A percentile compares a stretch with the other conserved stretches of the same genome.
phyloP scores from a whole-genome alignment of 1,284 basidiomycete species.

The Trametes sp. region DNA sequence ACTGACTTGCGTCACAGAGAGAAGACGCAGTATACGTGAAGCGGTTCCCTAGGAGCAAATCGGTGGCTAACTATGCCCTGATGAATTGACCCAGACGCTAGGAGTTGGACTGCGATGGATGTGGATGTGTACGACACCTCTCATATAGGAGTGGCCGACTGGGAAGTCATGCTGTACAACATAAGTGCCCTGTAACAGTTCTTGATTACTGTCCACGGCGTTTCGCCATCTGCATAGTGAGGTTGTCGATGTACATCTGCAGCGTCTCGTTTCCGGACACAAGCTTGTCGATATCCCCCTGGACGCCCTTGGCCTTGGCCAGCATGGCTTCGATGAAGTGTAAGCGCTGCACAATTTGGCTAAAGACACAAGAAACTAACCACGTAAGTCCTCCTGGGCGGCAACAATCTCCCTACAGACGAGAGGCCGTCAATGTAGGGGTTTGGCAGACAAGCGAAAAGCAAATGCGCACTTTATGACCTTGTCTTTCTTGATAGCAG shows the following conservation, averaged over 20 bases:
- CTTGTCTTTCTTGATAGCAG: constrained; percentile 76
- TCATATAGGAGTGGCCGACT: not conserved
- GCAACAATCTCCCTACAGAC: constrained; percentile 69
- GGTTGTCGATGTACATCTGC: constrained; percentile 89
- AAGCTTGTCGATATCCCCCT: constrained; percentile 80
- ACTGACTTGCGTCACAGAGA: constrained; percentile 34
- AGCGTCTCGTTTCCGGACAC: constrained; percentile 80
- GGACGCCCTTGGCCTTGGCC: constrained; percentile 69
- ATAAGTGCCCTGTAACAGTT: not conserved
- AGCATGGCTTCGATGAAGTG: constrained; percentile 60
- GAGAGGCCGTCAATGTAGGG: constrained; percentile 1
- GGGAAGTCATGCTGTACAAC: not conserved
- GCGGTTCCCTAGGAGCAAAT: constrained; percentile 50
- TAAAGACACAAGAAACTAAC: constrained; percentile 49
- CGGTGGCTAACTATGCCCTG: constrained; percentile 49
- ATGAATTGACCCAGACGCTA: constrained; percentile 42
- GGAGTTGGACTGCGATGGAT: not conserved
- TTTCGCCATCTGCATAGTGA: constrained; percentile 85
- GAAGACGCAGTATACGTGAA: constrained; percentile 50
- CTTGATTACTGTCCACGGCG: constrained; percentile 56
- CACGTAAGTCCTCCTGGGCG: constrained; percentile 75
- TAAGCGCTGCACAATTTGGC: not conserved
- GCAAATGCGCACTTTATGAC: constrained; percentile 62
- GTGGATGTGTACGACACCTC: not conserved
- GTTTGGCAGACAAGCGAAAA: not conserved